A percentile compares a stretch with the other conserved stretches of the same genome.
These are phyloP conservation scores for Fusarium succisae DNA, from an alignment of 2,329 filamentous ascomycete species.

Conservation along the genomic window DNA sequence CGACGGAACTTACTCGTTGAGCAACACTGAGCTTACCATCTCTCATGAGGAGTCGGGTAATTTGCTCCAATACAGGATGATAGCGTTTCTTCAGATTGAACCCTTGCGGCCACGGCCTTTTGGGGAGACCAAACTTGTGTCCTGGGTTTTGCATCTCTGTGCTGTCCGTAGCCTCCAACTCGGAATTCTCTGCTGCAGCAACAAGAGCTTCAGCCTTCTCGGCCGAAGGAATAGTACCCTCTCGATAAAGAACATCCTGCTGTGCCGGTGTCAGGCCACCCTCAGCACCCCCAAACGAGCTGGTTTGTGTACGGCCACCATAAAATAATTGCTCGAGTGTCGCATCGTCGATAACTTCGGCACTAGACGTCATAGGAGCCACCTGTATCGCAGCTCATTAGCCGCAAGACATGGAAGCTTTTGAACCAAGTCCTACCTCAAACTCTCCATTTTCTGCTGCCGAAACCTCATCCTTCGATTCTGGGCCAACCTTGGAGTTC, in stretches of 20 bases:
- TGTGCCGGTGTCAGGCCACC: constrained; percentile 55
- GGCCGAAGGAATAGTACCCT: constrained; percentile 53
- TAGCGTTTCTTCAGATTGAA: constrained; percentile 82
- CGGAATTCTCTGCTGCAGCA: constrained; percentile 35
- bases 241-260: constrained; percentile 54
- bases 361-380: constrained; percentile 8
- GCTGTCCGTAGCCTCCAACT: constrained; percentile 24
- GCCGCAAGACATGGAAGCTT: constrained; percentile 10
- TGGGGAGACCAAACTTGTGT: constrained; percentile 82
- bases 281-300: constrained; percentile 45
- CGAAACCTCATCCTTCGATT: background rate
- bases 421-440: constrained; percentile 39
- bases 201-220: constrained; percentile 46
- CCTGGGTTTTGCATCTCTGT: constrained; percentile 56
- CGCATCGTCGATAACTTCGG: constrained; percentile 47
- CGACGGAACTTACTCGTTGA: constrained; percentile 73
- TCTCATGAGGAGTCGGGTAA: constrained; percentile 90
- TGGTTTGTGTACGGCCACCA: constrained; percentile 47
- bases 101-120: constrained; percentile 68
- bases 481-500: constrained; percentile 5
- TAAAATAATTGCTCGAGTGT: constrained; percentile 50
- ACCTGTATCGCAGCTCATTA: constrained; percentile 32
- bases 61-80: constrained; percentile 83
- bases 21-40: constrained; percentile 90
- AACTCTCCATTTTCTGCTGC: constrained; percentile 9